Base-by-base conservation (phyloP, 768 basidiomycete species). In the Amanita polypyramis region DNA sequence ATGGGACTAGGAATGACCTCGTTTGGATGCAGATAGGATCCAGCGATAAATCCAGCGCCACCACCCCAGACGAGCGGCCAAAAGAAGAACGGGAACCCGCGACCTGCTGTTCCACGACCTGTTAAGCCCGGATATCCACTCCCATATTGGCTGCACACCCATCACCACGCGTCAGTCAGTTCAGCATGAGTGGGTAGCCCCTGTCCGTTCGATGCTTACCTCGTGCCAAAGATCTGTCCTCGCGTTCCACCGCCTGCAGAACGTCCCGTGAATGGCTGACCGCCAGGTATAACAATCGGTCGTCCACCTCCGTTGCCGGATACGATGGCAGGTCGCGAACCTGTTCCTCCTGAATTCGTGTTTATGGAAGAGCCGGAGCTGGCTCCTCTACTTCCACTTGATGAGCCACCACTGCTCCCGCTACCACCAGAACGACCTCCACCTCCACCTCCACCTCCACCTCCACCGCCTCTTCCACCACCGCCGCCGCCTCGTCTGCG, bases 51-150 rank as follows among this genome's bases (percentile, higher is more conserved):
- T 49, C 57, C 62, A 32, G 30, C 62, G 21, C 49, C 52, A 1
- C 62, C 62, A 2, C 62, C 65, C 75, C 77, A 82, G 1, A 70
- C 68, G 8, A 83, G 35, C 5, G 82, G 82, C 80, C 81, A 84
- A 63, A 72, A 85, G 52, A 68, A 69, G 52, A 79, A 84, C 0
- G 82, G 82, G 56, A 85, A 83, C 2, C 68, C 68, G 0, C 70
- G 68, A 0, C 71, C 70, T 0, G 52, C 37, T 14, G 79, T 75
- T 11, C 79, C 77, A 3, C 68, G 66, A 5, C 65, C 64, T 3
- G 55, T 19, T 11, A 68, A 20, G 1, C 76, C 75, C 30, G 80
- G 80, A 55, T 83, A 82, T 2, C 82, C 81, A 52, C 78, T 82
- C 5, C 80, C 81, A 51, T 81, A 82, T 3, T 56, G 51, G 25